A percentile compares a stretch with the other conserved stretches of the same genome.
These are phyloP conservation scores for Nyctanthes arbortristis DNA, from an alignment of 257 asterid species.

Conservation along the genomic window DNA sequence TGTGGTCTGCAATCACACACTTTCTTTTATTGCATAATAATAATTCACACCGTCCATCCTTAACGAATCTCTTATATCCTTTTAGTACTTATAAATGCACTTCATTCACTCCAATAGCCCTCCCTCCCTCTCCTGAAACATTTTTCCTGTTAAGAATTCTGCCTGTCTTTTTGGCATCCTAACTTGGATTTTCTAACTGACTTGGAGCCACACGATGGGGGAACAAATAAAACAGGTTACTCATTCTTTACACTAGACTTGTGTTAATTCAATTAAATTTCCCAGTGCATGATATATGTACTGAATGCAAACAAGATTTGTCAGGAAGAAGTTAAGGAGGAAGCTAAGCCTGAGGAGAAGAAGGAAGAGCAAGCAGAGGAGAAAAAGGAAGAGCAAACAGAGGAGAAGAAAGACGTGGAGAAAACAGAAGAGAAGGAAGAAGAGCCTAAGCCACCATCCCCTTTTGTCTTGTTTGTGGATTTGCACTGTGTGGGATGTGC, in stretches of 20 bases:
- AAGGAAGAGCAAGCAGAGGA: neutral
- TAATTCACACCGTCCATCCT: neutral
- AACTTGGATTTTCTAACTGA: neutral
- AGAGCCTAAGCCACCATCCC: constrained; percentile 60
- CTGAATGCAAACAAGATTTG: neutral
- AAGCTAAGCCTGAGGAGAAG: constrained; percentile 20
- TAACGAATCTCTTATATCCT: neutral
- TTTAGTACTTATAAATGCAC: neutral
- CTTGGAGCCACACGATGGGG: constrained; percentile 44
- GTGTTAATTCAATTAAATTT: neutral
- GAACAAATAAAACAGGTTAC: constrained; percentile 67
- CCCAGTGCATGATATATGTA: no score
- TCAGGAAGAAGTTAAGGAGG: constrained; percentile 48
- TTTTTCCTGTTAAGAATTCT: neutral
- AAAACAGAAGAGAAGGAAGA: constrained; percentile 32
- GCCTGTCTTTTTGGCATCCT: constrained; percentile 8
- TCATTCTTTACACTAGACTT: constrained; percentile 11
- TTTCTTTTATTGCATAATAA: neutral
- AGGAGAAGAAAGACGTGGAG: constrained; percentile 36
- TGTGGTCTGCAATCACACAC: neutral
- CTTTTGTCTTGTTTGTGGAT: constrained; percentile 69
- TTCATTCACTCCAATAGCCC: constrained; percentile 1
- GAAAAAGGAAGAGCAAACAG: constrained; percentile 6
- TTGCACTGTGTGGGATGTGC: constrained; percentile 94
- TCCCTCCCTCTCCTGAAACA: constrained; percentile 24